phyloP scores from a whole-genome alignment of 2,329 filamentous ascomycete genomes.

The Truncatella angustata region DNA sequence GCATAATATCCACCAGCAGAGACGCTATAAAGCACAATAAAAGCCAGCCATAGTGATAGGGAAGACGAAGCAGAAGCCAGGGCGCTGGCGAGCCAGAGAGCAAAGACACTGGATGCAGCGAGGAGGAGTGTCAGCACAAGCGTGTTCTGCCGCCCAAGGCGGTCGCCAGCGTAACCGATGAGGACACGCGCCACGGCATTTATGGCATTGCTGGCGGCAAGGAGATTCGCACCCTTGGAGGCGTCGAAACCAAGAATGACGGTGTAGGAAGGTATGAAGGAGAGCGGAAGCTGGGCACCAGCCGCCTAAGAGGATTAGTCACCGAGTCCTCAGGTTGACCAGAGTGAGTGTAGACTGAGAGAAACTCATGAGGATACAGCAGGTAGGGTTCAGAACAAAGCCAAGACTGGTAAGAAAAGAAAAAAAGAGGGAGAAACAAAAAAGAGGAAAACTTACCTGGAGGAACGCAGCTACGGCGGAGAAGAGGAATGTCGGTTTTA shows the following conservation, averaged over 20 bases:
- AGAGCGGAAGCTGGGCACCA: slow-evolving; percentile 44
- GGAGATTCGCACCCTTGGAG: slow-evolving; percentile 38
- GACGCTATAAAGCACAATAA: slow-evolving; percentile 41
- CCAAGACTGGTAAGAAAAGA: too few relatives aligned
- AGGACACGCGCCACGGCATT: slow-evolving; percentile 43
- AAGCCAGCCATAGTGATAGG: slow-evolving; percentile 36
- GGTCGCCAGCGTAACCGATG: slow-evolving; percentile 44
- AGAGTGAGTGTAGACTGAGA: not conserved
- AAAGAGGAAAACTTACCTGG: slow-evolving; percentile 24
- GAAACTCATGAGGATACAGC: too few relatives aligned
- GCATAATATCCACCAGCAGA: slow-evolving; percentile 43
- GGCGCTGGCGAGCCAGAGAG: slow-evolving; percentile 34
- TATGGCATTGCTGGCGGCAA: slow-evolving; percentile 44
- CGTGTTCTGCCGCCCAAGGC: slow-evolving; percentile 45
- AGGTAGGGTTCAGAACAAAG: too few relatives aligned
- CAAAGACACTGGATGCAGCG: slow-evolving; percentile 33
- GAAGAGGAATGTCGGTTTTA: slow-evolving; percentile 38
- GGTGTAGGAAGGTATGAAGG: slow-evolving; percentile 46
- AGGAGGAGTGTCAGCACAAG: slow-evolving; percentile 39
- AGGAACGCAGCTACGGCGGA: slow-evolving; percentile 39
- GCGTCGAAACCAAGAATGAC: slow-evolving; percentile 40
- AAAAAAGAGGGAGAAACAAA: too few relatives aligned
- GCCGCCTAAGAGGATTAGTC: slow-evolving; percentile 36
- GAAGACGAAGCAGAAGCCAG: slow-evolving; percentile 24
- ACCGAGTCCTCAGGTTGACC: too few relatives aligned